Evolutionary conservation across 495 filamentous ascomycete genomes (phyloP).

Genomic region (Aspergillus heteromorphus): DNA sequence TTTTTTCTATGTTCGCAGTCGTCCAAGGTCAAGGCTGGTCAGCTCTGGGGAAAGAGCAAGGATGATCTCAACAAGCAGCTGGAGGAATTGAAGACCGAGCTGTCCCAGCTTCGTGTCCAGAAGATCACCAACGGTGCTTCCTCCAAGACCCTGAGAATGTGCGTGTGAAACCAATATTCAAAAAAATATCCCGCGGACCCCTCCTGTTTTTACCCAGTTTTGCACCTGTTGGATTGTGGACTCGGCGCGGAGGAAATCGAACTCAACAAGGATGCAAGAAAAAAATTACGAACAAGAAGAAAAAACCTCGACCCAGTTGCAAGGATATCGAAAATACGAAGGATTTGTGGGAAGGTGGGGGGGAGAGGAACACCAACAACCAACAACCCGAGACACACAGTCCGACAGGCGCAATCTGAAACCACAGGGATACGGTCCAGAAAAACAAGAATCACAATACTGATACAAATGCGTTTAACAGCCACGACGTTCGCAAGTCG

Average conservation of each 20-base stretch:
- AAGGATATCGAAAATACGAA: too few species aligned
- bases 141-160: conserved; percentile 97
- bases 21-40: conserved; percentile 88
- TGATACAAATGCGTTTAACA: conserved; percentile 37
- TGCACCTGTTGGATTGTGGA: background rate
- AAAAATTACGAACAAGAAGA: background rate
- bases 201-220: conserved; percentile 8
- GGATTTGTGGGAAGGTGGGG: background rate
- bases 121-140: conserved; percentile 92
- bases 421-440: background rate
- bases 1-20: conserved; percentile 49
- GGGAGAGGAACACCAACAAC: background rate
- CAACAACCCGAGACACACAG: background rate
- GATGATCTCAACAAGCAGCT: conserved; percentile 92
- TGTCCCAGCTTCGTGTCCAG: conserved; percentile 88
- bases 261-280: background rate
- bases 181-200: conserved; percentile 10
- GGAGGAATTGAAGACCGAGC: conserved; percentile 87
- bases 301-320: background rate
- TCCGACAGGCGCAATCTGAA: background rate
- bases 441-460: conserved; percentile 10
- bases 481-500: conserved; percentile 98
- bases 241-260: background rate
- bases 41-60: conserved; percentile 99
- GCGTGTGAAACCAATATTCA: conserved; percentile 38